These are phyloP conservation scores for Leccinum imitatum DNA, from an alignment of 768 basidiomycete species.

Conservation along the genomic window DNA sequence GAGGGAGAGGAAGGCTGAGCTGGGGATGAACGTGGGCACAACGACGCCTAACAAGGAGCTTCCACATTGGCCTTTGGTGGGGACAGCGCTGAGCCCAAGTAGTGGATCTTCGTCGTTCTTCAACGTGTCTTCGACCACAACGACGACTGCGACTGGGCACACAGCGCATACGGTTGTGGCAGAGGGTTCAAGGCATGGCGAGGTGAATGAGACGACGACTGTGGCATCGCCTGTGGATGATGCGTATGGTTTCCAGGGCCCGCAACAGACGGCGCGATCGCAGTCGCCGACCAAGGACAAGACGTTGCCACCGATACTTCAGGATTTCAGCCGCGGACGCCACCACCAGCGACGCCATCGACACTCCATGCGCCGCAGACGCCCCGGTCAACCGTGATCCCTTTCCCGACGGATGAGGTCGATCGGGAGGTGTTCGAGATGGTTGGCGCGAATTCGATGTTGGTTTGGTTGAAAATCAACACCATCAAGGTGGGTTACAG, in stretches of 20 bases:
- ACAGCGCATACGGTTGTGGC: slow-evolving; percentile 43
- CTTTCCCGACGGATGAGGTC: slow-evolving; percentile 65
- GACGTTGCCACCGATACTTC: slow-evolving; percentile 62
- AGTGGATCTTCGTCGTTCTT: slow-evolving; percentile 85
- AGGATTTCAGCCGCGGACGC: slow-evolving; percentile 47
- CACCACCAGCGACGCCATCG: slow-evolving; percentile 1
- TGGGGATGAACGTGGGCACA: slow-evolving; percentile 8
- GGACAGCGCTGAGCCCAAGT: slow-evolving; percentile 58
- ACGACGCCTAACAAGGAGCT: slow-evolving; percentile 45
- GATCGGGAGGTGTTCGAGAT: slow-evolving; percentile 69
- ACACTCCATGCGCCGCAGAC: slow-evolving; percentile 24
- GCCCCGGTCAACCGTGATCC: slow-evolving; percentile 41
- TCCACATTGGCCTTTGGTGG: slow-evolving; percentile 42
- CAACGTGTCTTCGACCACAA: slow-evolving; percentile 64
- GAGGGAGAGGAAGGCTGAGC: slow-evolving; percentile 38
- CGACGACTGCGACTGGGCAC: not conserved
- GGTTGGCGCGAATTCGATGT: slow-evolving; percentile 73
- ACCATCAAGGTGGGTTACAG: slow-evolving; percentile 84
- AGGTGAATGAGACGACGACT: slow-evolving; percentile 26
- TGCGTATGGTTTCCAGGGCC: not conserved
- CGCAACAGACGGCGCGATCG: slow-evolving; percentile 36
- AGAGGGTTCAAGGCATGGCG: slow-evolving; percentile 33
- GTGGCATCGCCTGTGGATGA: slow-evolving; percentile 29
- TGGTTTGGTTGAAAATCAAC: slow-evolving; percentile 95
- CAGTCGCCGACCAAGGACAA: slow-evolving; percentile 58